A percentile compares a stretch with the other conserved stretches of the same genome.
Conservation (phyloP, 2,329 filamentous ascomycete genomes). For the Sporothrix brunneoviolacea region DNA sequence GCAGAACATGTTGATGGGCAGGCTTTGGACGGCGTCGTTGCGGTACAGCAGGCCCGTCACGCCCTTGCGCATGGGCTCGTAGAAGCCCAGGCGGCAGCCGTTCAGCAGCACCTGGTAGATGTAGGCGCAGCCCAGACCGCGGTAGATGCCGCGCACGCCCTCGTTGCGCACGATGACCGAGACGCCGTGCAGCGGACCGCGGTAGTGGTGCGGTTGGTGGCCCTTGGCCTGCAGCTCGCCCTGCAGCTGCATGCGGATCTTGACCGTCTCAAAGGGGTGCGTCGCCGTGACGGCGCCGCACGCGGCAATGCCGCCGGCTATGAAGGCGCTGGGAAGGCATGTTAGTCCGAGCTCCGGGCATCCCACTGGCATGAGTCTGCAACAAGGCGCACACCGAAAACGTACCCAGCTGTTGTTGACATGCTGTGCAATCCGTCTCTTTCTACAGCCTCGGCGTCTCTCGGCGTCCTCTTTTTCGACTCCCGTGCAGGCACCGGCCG, state of each 20-base stretch:
- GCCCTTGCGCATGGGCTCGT: conserved; percentile 79
- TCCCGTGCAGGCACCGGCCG: neutral
- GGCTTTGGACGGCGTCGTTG: conserved; percentile 69
- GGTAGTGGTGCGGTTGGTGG: conserved; percentile 81
- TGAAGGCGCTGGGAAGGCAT: conserved; percentile 60
- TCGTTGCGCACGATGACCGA: conserved; percentile 87
- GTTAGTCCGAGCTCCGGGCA: no score
- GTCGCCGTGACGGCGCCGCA: conserved; percentile 97
- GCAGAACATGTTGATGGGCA: conserved; percentile 88
- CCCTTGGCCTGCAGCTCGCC: conserved; percentile 87
- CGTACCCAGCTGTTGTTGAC: conserved; percentile 19
- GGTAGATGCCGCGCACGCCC: conserved; percentile 75
- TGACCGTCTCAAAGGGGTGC: conserved; percentile 97
- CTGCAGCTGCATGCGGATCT: conserved; percentile 95
- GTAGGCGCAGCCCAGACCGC: conserved; percentile 87
- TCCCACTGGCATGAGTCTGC: no score
- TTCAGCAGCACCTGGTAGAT: conserved; percentile 95
- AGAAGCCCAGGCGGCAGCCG: conserved; percentile 93
- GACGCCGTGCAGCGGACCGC: conserved; percentile 84
- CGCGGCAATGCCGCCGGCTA: conserved; percentile 92
- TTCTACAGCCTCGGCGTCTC: neutral
- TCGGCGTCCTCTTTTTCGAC: neutral
- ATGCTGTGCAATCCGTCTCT: conserved; percentile 1
- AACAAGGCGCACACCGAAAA: neutral
- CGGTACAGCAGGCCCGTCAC: conserved; percentile 64